Conservation (phyloP, 1,284 basidiomycete species). For the Tremellales sp. region DNA sequence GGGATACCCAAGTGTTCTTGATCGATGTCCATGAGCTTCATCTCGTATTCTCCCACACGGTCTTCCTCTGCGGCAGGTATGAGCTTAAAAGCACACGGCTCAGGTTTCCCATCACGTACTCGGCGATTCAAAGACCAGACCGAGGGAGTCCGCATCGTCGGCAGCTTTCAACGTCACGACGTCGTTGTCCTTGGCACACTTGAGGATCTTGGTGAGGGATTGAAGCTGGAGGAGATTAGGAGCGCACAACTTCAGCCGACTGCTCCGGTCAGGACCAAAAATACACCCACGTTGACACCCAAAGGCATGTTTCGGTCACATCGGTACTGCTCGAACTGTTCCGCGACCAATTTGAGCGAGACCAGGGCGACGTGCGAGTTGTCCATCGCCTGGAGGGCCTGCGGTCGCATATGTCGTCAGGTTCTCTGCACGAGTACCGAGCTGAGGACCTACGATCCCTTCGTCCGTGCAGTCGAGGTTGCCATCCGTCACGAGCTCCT, state of each 20-base stretch:
- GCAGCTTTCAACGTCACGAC: conserved; percentile 84
- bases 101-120: conserved; percentile 55
- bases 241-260: not conserved
- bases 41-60: conserved; percentile 94
- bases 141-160: conserved; percentile 87
- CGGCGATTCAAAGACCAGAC: conserved; percentile 85
- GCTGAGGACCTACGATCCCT: conserved; percentile 73
- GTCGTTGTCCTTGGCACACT: conserved; percentile 96
- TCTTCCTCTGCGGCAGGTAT: conserved; percentile 64
- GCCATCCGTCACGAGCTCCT: conserved; percentile 95
- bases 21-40: conserved; percentile 99
- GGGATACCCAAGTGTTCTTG: conserved; percentile 92
- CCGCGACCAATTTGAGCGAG: conserved; percentile 59
- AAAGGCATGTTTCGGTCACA: conserved; percentile 95
- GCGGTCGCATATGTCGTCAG: too few relatives aligned
- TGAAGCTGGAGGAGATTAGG: conserved; percentile 54
- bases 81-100: conserved; percentile 3
- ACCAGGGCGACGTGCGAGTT: conserved; percentile 99
- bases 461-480: conserved; percentile 98
- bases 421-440: too few relatives aligned
- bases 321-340: conserved; percentile 82
- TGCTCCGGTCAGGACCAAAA: not conserved
- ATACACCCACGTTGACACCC: conserved; percentile 71
- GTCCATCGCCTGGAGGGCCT: conserved; percentile 97
- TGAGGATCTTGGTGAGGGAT: conserved; percentile 91